Conservation (phyloP, 164 flowering plant genomes). For the Vitis labrusca region DNA sequence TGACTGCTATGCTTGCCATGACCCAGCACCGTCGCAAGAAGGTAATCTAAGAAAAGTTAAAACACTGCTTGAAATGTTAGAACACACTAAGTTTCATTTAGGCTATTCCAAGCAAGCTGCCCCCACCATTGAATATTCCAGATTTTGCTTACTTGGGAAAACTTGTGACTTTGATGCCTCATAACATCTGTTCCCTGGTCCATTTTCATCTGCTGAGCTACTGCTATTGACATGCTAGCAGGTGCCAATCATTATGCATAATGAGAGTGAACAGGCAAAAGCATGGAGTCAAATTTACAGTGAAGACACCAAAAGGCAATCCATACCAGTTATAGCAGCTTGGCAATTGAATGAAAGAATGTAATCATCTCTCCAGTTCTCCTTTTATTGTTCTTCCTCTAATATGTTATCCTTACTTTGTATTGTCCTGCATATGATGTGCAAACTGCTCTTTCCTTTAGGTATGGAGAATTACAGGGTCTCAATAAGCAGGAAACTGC, state of each 20-base stretch:
- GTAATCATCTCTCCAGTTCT: slow-evolving; percentile 33
- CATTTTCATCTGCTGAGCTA: not conserved
- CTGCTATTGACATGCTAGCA: slow-evolving; percentile 19
- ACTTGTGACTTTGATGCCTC: not conserved
- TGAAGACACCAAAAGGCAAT: slow-evolving; percentile 86
- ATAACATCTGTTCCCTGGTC: not conserved
- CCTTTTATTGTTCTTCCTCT: not conserved
- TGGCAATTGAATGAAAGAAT: slow-evolving; percentile 99
- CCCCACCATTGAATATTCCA: not conserved
- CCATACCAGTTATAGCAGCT: slow-evolving; percentile 87
- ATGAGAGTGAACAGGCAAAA: slow-evolving; percentile 83
- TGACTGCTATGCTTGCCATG: slow-evolving; percentile 99
- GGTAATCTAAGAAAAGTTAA: slow-evolving; percentile 35
- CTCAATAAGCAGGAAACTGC: slow-evolving; percentile 99
- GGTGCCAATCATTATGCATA: slow-evolving; percentile 89
- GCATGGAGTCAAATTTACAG: slow-evolving; percentile 88
- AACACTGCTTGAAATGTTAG: not conserved
- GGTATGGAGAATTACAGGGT: slow-evolving; percentile 99
- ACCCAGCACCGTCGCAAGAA: slow-evolving; percentile 94
- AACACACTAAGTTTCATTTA: not conserved
- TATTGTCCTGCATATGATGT: not conserved
- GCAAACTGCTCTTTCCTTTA: slow-evolving; percentile 18
- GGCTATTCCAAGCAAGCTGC: not conserved
- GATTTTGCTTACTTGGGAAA: not conserved
- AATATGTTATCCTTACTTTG: not conserved